These are phyloP conservation scores for Nakaseomyces uthaithaninus DNA, from an alignment of 1,139 yeast species.

Conservation along the genomic window DNA sequence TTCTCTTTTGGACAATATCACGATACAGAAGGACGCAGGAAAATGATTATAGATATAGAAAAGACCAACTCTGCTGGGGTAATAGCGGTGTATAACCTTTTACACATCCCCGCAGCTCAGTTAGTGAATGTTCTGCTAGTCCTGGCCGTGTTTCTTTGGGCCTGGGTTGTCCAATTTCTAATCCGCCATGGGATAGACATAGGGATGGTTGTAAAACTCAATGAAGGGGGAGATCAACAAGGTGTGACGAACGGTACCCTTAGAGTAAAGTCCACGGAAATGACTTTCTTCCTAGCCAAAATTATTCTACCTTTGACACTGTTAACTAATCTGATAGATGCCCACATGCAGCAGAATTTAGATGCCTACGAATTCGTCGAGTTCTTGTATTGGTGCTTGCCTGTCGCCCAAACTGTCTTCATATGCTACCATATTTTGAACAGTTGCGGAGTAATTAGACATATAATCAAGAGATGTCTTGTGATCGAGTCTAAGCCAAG, in stretches of 20 bases:
- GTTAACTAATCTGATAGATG: neutral
- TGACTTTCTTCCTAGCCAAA: conserved; percentile 24
- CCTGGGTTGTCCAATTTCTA: conserved; percentile 36
- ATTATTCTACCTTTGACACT: conserved; percentile 19
- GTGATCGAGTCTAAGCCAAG: conserved; percentile 49
- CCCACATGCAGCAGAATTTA: neutral
- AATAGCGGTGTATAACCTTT: conserved; percentile 2
- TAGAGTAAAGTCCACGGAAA: neutral
- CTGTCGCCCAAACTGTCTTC: conserved; percentile 32
- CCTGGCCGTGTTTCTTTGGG: conserved; percentile 47
- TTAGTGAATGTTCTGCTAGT: conserved; percentile 39
- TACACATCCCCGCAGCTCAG: conserved; percentile 40
- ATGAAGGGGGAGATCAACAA: neutral
- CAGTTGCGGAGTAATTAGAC: conserved; percentile 39
- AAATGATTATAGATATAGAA: conserved; percentile 3
- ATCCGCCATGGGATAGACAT: conserved; percentile 35
- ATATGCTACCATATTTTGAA: conserved; percentile 26
- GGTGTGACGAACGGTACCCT: neutral
- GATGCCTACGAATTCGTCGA: conserved; percentile 7
- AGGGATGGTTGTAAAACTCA: neutral
- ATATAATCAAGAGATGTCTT: conserved; percentile 36
- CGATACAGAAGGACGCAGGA: no score
- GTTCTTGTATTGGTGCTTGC: conserved; percentile 26
- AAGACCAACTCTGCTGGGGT: neutral
- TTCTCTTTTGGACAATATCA: no score